These are phyloP conservation scores for Diplodia sapinea DNA, from an alignment of 2,329 filamentous ascomycete species.

Conservation along the genomic window DNA sequence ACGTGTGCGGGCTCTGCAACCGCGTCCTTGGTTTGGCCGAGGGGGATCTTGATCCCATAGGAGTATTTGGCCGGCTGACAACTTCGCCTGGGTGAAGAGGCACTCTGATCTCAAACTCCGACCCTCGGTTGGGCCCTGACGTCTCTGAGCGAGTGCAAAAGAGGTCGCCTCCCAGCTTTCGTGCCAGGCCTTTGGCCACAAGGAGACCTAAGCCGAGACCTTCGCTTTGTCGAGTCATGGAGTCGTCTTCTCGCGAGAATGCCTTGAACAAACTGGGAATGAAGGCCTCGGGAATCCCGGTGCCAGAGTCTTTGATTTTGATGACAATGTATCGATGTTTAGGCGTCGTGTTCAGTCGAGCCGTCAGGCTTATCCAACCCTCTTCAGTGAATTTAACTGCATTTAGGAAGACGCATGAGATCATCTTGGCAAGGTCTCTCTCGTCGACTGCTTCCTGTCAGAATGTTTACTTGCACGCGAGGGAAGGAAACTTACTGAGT, in stretches of 20 bases:
- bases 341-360: constrained; percentile 54
- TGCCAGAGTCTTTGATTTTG: constrained; percentile 69
- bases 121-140: constrained; percentile 64
- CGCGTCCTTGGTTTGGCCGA: constrained; percentile 30
- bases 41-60: constrained; percentile 21
- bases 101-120: constrained; percentile 71
- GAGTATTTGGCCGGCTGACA: constrained; percentile 19
- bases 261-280: constrained; percentile 71
- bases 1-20: constrained; percentile 16
- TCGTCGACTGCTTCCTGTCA: constrained; percentile 57
- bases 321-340: constrained; percentile 64
- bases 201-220: constrained; percentile 71
- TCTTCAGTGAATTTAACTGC: constrained; percentile 74
- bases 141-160: constrained; percentile 68
- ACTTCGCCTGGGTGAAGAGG: constrained; percentile 62
- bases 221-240: constrained; percentile 69
- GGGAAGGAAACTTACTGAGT: constrained; percentile 46
- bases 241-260: constrained; percentile 72
- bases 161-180: constrained; percentile 72
- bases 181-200: constrained; percentile 73
- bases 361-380: constrained; percentile 64
- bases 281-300: constrained; percentile 71
- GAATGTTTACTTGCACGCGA: constrained; percentile 31
- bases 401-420: constrained; percentile 69
- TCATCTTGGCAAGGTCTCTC: constrained; percentile 66